Percentiles rank a stretch among this genome's conserved stretches.
These are phyloP conservation scores for Coniochaeta sp. DNA, from an alignment of 2,329 filamentous ascomycete species.

Conservation along the genomic window DNA sequence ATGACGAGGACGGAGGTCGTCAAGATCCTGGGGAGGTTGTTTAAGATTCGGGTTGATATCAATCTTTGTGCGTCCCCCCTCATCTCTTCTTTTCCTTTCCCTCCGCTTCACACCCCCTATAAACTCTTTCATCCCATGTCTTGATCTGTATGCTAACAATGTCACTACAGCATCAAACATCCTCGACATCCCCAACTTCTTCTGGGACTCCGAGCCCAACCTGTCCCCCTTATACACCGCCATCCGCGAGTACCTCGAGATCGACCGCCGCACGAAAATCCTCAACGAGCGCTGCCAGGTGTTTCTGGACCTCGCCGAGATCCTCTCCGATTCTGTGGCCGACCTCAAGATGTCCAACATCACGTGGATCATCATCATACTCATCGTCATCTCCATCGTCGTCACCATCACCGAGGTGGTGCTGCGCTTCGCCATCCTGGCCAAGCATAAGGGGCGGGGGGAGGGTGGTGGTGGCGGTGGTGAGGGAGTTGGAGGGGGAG, in stretches of 20 bases:
- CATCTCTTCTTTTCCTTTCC: not conserved
- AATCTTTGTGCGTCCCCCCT: conserved; percentile 72
- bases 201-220: conserved; percentile 96
- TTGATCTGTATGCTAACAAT: too few species aligned
- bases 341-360: conserved; percentile 94
- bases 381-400: conserved; percentile 85
- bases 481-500: too few species aligned
- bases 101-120: not conserved
- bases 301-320: conserved; percentile 93
- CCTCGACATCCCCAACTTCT: conserved; percentile 92
- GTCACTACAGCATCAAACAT: conserved; percentile 74
- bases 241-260: conserved; percentile 95
- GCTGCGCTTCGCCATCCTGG: conserved; percentile 73
- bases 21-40: conserved; percentile 81
- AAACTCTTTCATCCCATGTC: too few species aligned
- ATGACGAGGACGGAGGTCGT: conserved; percentile 92
- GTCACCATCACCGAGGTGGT: conserved; percentile 88
- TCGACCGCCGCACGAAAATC: conserved; percentile 90
- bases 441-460: conserved; percentile 26
- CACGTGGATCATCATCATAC: conserved; percentile 95
- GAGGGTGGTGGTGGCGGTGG: conserved; percentile 5
- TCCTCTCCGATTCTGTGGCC: conserved; percentile 83
- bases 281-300: conserved; percentile 95
- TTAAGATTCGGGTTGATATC: conserved; percentile 92
- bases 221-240: conserved; percentile 90